Base-by-base conservation (phyloP, 2,329 filamentous ascomycete species). In the Ceratocystis cubensis region DNA sequence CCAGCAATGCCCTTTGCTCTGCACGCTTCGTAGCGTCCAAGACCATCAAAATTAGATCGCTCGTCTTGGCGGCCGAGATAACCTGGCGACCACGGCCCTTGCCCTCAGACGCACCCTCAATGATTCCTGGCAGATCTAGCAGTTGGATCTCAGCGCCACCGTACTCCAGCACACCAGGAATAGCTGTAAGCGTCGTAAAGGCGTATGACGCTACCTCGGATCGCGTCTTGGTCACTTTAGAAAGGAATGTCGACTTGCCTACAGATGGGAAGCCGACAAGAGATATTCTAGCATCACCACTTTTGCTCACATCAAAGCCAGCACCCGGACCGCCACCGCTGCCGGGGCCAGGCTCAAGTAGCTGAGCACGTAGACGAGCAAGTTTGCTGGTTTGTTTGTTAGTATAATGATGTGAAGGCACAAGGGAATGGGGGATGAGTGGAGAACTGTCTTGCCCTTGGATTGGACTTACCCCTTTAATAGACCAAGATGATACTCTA, bases 191-290 rank as follows among this genome's bases (percentile, higher is more conserved):
- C 1, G 94, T 99, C 10, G 94, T 99, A 84, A 99, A 99, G 66
- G 93, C 87, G 75, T 99, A 99, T 0, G 94, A 89, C 0, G 94
- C 94, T 33, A 96, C 91, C 75, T 96, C 93, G 63, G 91, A 96
- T 73, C 91, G 91, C 48, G 95, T 99, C 78, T 96, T 97, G 63
- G 94, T 99, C 75, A 99, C 95, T 74, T 97, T 96, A 62, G 92
- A 96, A n/a, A 99, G 76, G 74, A 99, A 97, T 0, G 94, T 99
- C 1, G 94, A 99, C 79, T 99, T 99, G 75, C 94, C 94, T 64
- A 99, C 94, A 0, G 95, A 99, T 0, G 95, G 94, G 72, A 99
- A 99, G n/a, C 94, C 94, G 65, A 99, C 95, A 1, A 99, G 84
- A 1, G 95, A 91, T 77, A 99, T 97, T 73, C 94, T 86, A 15